Conservation (phyloP, 305 asterid species). For the Andrographis paniculata region DNA sequence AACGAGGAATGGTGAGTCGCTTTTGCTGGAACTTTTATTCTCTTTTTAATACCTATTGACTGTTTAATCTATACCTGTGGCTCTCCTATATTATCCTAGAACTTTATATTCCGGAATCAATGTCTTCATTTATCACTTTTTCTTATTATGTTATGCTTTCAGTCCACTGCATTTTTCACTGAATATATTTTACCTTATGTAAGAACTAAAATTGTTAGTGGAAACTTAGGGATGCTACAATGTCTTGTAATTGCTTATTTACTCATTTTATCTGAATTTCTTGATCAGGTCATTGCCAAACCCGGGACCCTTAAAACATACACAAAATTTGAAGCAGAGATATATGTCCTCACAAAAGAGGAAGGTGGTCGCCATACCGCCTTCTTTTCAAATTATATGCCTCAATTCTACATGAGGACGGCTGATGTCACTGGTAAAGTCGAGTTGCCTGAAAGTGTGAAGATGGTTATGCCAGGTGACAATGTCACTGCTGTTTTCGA, state of each 20-base stretch:
- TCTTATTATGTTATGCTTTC: too few relatives aligned
- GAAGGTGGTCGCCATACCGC: slow-evolving; percentile 99
- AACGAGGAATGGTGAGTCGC: slow-evolving; percentile 80
- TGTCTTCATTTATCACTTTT: too few relatives aligned
- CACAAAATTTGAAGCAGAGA: slow-evolving; percentile 93
- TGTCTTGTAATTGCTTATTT: not conserved
- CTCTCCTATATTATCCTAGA: too few relatives aligned
- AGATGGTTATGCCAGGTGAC: slow-evolving; percentile 99
- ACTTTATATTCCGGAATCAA: too few relatives aligned
- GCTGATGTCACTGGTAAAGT: slow-evolving; percentile 98
- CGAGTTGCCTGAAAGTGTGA: slow-evolving; percentile 88
- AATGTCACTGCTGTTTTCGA: slow-evolving; percentile 90
- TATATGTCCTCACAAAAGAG: slow-evolving; percentile 91
- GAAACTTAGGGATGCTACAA: too few relatives aligned
- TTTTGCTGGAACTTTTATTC: slow-evolving; percentile 5
- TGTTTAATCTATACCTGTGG: too few relatives aligned
- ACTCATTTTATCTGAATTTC: too few relatives aligned
- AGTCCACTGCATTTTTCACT: too few relatives aligned
- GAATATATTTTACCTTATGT: too few relatives aligned
- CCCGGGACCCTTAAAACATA: slow-evolving; percentile 71
- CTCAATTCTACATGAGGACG: slow-evolving; percentile 93
- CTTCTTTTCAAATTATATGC: slow-evolving; percentile 85
- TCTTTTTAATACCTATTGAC: not conserved
- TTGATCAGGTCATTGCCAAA: slow-evolving; percentile 97
- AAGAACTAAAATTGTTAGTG: too few relatives aligned